phyloP scores from a whole-genome alignment of 1,284 basidiomycete genomes.

The Volvariella surrecta region DNA sequence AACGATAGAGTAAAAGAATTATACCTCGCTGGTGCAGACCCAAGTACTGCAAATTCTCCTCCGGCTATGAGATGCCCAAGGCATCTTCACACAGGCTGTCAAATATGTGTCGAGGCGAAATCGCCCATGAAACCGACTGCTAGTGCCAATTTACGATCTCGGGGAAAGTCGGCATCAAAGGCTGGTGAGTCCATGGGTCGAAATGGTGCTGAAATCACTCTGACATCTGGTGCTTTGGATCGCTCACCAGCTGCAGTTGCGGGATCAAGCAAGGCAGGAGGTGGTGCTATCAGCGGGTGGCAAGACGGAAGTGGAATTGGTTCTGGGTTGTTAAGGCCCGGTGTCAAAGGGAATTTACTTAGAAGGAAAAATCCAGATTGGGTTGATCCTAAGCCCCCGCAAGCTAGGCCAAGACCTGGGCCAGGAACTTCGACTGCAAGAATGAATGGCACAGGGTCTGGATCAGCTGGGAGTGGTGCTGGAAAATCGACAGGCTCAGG shows the following conservation, averaged over 20 bases:
- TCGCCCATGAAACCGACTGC: constrained; percentile 19
- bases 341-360: constrained; percentile 43
- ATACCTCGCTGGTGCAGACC: constrained; percentile 55
- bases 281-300: constrained; percentile 58
- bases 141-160: constrained; percentile 5
- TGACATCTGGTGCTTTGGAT: not conserved
- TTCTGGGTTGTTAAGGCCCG: constrained; percentile 50
- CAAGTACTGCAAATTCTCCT: constrained; percentile 52
- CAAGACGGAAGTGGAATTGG: constrained; percentile 64
- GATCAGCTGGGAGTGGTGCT: constrained; percentile 5
- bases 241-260: too few species aligned
- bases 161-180: constrained; percentile 4
- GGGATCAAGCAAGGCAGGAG: constrained; percentile 12
- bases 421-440: too few species aligned
- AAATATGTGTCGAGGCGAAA: constrained; percentile 62
- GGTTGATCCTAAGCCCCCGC: constrained; percentile 4
- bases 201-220: constrained; percentile 6
- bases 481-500: constrained; percentile 30
- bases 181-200: not conserved
- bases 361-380: constrained; percentile 30
- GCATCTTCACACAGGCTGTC: constrained; percentile 61
- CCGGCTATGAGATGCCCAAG: constrained; percentile 60
- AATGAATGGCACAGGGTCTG: constrained; percentile 2
- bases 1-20: constrained; percentile 37
- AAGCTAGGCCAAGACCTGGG: too few species aligned